Evolutionary conservation across 164 flowering plant genomes (phyloP), one percentile per base, ranked within the genome.

Genomic region (Cinnamomum micranthum): DNA sequence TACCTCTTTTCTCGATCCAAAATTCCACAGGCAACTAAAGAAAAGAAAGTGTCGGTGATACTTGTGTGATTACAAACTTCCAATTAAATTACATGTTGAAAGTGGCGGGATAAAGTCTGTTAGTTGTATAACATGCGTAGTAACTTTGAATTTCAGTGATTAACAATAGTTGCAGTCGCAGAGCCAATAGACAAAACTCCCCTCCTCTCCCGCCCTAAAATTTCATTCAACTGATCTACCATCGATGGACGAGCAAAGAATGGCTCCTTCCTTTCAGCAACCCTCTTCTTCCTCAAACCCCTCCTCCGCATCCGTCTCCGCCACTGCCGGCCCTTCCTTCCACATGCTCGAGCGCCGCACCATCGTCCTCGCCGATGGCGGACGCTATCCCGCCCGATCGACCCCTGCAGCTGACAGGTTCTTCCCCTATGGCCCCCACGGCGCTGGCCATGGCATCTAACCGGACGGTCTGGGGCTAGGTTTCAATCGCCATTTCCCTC

Each of bases 281-380:
- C 68, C 22, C 9, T 14, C 25, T 2, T 11, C 71, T 5, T 58
- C 71, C 50, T 25, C 28, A 28, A 28, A 3, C 33, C 4, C 62
- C 60, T n/a, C 62, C 20, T 51, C 65, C 66, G 14, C 23, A 71
- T 13, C 71, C 71, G 19, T 17, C 60, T 14, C 50, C 50, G 20
- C 41, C 65, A 9, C 70, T 55, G 28, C n/a, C 69, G 10, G 33
- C 75, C 12, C 22, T 22, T 93, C 92, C 14, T 90, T 95, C 76
- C 98, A 95, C 84, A 90, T 89, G 94, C 92, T 95, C 2, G 97
- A 93, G 19, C 88, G 97, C 20, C 83, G 98, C 25, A 86, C 95
- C 1, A 87, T 93, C 25, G 84, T 79, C 59, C 88, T 92, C 50
- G 93, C 94, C 35, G 99, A 95, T 70, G 95, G 93, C 11, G 88